Evolutionary conservation across 2,329 filamentous ascomycete genomes (phyloP), one percentile per base, ranked within the genome.

Genomic region (Ampelomyces quisqualis): DNA sequence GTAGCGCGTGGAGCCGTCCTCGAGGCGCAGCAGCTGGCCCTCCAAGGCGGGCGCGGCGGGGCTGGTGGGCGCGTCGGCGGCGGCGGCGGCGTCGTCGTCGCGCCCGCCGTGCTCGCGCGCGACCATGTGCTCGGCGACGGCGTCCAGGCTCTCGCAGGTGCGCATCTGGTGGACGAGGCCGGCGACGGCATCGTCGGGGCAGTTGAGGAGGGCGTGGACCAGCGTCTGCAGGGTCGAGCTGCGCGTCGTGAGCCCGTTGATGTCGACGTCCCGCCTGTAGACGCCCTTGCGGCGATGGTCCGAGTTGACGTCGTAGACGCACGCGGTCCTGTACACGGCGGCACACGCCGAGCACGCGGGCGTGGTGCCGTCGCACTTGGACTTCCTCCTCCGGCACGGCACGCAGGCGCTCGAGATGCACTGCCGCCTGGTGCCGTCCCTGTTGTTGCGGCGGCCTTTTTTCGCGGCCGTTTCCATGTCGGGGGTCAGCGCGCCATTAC

Each of bases 261-360:
- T 88, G 67, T 95, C 90, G 17, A 86, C 82, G 68, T 95, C 93
- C 70, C 95, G 90, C 62, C 91, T 90, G 69, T 97, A 97, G 34
- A 97, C 93, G 45, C 93, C 93, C 68, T 97, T 97, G 35, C 93
- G 85, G 34, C 93, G 86, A 67, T 96, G 90, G 67, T 98, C 93
- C 43, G 90, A 95, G 64, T 90, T 94, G 3, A 90, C 91, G 64
- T 97, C 91, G 75, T 97, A 97, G 52, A 96, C 78, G 67, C 93
- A 96, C 71, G 87, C 82, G 34, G 88, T 93, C 47, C 82, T 81
- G 65, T 98, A 97, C 39, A 97, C 91, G 55, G 90, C 95, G 48
- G 88, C 83, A 70, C 93, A 98, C n/a, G 93, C 91, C 6, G 91
- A 91, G 65, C 93, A 97, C 57, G 88, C 90, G 5, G 91, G 91